Evolutionary conservation across 106 monocot species (phyloP), one percentile per base, ranked within the genome.

Genomic region (Phalaenopsis equestris): DNA sequence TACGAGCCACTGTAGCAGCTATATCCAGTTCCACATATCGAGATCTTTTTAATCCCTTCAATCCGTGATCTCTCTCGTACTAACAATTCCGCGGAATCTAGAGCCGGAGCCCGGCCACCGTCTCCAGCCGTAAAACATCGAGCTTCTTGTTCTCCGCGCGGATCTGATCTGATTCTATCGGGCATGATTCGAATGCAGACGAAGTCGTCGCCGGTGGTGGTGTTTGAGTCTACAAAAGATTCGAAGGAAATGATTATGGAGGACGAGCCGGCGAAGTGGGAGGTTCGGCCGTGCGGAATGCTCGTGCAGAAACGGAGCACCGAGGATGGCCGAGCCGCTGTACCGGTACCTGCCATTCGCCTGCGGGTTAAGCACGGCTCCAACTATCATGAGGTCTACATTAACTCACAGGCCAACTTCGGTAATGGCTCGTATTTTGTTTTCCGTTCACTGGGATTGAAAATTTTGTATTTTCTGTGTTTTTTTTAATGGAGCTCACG

Each of bases 231-330:
- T 38, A 75, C 56, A 56, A 52, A 68, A 80, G 82, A 81, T 67
- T 45, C 55, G 2, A 21, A 81, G 42, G 36, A 75, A 23, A 75
- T 48, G 19, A 36, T 75, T 49, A 78, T 79, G 46, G 84, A 67
- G 81, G 78, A 81, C 19, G 57, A 43, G 2, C 18, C 81, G 39
- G 84, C 77, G 78, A 85, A 88, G 79, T 92, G 90, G 92, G 97
- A 98, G 83, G 89, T 98, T 65, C 80, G 94, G 85, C 97, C 97
- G 0, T 85, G 98, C 19, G 98, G 98, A 12, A 94, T 98, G 98
- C 89, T 98, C 14, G 98, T 98, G 37, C 98, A 98, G 92, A 98
- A 90, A 79, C 79, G 98, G 73, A 65, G 77, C 58, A 76, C 85
- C 0, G 88, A 82, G 36, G 14, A 83, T 17, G 88, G 64, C 46